A percentile compares a stretch with the other conserved stretches of the same genome.
Conservation (phyloP, 805 yeast species). For the Myxozyma mucilagina region DNA sequence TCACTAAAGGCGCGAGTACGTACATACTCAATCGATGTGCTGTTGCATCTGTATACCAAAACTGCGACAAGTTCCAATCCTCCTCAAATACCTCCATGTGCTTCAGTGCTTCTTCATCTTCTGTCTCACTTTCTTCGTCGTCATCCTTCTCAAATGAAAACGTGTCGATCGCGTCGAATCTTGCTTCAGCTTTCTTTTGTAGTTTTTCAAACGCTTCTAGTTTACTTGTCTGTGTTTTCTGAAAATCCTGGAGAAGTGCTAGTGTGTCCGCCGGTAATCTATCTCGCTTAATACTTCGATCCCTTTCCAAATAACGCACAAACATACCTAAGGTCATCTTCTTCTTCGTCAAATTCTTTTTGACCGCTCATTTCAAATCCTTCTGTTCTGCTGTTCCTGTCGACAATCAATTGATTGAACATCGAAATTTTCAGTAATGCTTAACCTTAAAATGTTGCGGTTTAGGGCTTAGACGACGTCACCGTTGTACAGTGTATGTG, state of each 20-base stretch:
- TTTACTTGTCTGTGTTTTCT: conserved; percentile 60
- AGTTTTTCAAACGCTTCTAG: conserved; percentile 57
- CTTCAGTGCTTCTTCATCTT: conserved; percentile 57
- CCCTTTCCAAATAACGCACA: not conserved
- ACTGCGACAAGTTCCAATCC: conserved; percentile 93
- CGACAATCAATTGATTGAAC: not conserved
- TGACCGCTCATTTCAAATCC: not conserved
- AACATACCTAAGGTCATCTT: conserved; percentile 16
- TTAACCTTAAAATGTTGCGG: not conserved
- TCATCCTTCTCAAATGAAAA: conserved; percentile 54
- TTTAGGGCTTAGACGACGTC: not conserved
- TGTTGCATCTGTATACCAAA: conserved; percentile 78
- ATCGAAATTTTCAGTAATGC: not conserved
- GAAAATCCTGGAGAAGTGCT: conserved; percentile 63
- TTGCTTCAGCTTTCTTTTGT: conserved; percentile 54
- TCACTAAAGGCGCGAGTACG: conserved; percentile 18
- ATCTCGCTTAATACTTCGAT: not conserved
- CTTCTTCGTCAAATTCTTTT: conserved; percentile 3
- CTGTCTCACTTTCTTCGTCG: conserved; percentile 85
- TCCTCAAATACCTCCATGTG: conserved; percentile 74
- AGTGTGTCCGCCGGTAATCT: conserved; percentile 51
- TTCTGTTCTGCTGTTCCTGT: not conserved
- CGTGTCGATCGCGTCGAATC: conserved; percentile 56
- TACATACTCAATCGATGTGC: conserved; percentile 51
- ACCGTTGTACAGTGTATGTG: too few species aligned